Conservation (phyloP, 352 stramenopile species). For the Proteromonas lacertae region DNA sequence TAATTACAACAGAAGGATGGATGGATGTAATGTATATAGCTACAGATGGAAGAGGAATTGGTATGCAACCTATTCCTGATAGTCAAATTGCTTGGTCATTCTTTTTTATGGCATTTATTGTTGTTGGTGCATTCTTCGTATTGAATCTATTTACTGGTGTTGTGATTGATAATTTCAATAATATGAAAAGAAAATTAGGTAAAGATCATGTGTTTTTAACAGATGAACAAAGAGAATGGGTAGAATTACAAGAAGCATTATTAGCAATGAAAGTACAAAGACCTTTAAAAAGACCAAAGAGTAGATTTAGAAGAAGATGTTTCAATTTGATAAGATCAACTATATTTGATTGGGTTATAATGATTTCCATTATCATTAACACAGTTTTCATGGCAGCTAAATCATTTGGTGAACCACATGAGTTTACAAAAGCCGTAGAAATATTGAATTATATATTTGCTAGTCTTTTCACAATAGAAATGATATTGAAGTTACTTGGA, state of each 20-base stretch:
- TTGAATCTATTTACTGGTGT: slow-evolving; percentile 52
- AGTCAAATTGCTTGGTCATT: slow-evolving; percentile 11
- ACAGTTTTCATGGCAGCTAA: background rate
- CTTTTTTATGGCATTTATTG: slow-evolving; percentile 43
- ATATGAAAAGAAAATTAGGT: slow-evolving; percentile 31
- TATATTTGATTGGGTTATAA: slow-evolving; percentile 5
- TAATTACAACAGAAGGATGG: slow-evolving; percentile 7
- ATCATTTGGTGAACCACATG: background rate
- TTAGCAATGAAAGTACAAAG: too few species aligned
- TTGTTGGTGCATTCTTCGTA: slow-evolving; percentile 52
- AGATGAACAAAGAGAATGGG: slow-evolving; percentile 47
- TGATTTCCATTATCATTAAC: slow-evolving; percentile 15
- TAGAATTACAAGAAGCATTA: too few species aligned
- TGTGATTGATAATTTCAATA: slow-evolving; percentile 61
- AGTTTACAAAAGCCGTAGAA: slow-evolving; percentile 16
- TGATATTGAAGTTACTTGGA: slow-evolving; percentile 10
- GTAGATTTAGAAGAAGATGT: slow-evolving; percentile 10
- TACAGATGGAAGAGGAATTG: slow-evolving; percentile 19
- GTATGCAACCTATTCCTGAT: too few species aligned
- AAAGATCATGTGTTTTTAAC: slow-evolving; percentile 21
- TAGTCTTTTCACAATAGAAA: slow-evolving; percentile 9
- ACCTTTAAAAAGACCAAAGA: slow-evolving; percentile 10
- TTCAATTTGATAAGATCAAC: slow-evolving; percentile 17
- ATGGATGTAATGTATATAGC: slow-evolving; percentile 29
- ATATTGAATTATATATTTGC: slow-evolving; percentile 38